Conservation (phyloP, 2,329 filamentous ascomycete species). For the Cercospora sojina region DNA sequence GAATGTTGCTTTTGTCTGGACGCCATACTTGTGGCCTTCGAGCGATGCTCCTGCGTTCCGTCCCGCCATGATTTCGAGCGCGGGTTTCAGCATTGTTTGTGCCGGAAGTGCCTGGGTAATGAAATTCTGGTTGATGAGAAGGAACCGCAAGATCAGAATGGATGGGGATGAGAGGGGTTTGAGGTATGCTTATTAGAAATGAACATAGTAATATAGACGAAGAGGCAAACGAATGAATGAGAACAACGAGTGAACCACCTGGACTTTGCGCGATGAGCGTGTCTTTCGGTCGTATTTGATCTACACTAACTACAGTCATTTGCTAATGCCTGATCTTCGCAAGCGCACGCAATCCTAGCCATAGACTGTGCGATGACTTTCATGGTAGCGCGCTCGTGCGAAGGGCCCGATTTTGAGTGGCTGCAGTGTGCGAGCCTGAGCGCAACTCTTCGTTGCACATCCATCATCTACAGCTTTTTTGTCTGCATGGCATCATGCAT, state of each 20-base stretch:
- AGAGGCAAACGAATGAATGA: not conserved
- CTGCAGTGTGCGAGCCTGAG: not conserved
- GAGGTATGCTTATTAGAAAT: conserved; percentile 2
- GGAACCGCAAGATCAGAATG: not conserved
- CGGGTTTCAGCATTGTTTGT: not conserved
- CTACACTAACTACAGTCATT: not conserved
- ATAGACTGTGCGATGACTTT: not conserved
- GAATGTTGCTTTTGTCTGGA: conserved; percentile 8
- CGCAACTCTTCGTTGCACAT: not conserved
- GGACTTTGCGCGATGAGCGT: no score
- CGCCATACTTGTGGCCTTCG: not conserved
- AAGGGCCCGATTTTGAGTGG: not conserved
- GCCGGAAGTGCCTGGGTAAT: not conserved
- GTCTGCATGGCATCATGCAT: conserved; percentile 9
- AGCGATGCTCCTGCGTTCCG: not conserved
- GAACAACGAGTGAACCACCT: not conserved
- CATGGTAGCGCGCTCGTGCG: not conserved
- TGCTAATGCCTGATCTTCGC: not conserved
- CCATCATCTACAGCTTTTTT: conserved; percentile 14
- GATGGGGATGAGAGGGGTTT: not conserved
- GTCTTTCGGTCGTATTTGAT: not conserved
- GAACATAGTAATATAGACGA: not conserved
- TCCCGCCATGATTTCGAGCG: not conserved
- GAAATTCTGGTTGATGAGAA: not conserved
- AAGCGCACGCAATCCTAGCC: not conserved